Evolutionary conservation across 768 basidiomycete species (phyloP).

Genomic region (Pleurotus ostreatus): DNA sequence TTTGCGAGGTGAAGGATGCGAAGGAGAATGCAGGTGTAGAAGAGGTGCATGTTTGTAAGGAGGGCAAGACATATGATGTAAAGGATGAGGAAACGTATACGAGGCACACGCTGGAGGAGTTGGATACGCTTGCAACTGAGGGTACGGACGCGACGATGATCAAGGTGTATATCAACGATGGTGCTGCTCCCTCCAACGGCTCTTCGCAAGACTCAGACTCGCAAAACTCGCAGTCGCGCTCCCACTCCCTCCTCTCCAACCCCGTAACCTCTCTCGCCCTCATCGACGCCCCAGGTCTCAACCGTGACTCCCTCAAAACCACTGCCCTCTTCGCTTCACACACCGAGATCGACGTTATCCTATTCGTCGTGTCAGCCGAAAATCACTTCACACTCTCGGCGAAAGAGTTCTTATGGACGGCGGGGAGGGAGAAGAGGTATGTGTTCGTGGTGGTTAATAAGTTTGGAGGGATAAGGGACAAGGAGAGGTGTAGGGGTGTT

Average conservation of each 20-base stretch:
- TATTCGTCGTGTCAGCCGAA: constrained; percentile 96
- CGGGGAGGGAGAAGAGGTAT: constrained; percentile 96
- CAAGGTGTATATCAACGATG: constrained; percentile 87
- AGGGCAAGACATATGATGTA: constrained; percentile 62
- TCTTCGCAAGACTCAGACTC: too few relatives aligned
- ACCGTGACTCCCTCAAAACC: constrained; percentile 91
- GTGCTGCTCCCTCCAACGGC: constrained; percentile 60
- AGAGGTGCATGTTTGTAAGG: constrained; percentile 81
- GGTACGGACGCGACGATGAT: constrained; percentile 61
- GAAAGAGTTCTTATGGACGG: constrained; percentile 89
- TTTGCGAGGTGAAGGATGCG: constrained; percentile 94
- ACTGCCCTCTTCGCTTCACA: constrained; percentile 94
- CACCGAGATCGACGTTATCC: constrained; percentile 97
- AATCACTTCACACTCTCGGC: constrained; percentile 98
- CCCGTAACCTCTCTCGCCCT: constrained; percentile 97
- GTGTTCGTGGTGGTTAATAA: constrained; percentile 99
- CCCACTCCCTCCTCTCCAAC: constrained; percentile 78
- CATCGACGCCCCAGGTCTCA: constrained; percentile 97
- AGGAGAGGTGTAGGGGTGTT: constrained; percentile 82
- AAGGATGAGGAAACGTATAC: constrained; percentile 76
- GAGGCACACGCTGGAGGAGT: constrained; percentile 56
- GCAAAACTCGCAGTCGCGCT: constrained; percentile 20
- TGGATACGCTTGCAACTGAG: constrained; percentile 79
- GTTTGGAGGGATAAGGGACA: constrained; percentile 93
- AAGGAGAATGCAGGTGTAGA: constrained; percentile 75